Evolutionary conservation across 805 yeast genomes (phyloP), one percentile per base, ranked within the genome.

Genomic region (Candida loeiensis): DNA sequence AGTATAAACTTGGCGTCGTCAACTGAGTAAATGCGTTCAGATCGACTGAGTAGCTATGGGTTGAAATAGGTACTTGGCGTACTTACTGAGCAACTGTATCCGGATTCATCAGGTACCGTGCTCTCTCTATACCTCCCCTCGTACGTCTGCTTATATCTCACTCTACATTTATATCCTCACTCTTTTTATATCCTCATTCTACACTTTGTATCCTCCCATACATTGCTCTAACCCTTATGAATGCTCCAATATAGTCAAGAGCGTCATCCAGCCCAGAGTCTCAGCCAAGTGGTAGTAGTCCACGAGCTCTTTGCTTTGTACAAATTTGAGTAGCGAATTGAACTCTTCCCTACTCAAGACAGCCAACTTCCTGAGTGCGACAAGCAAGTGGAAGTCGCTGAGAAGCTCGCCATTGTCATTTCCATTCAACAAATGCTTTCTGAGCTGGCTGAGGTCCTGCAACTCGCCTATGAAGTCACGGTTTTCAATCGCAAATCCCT

Each of bases 241-340:
- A 30, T 66, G 71, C 41, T 68, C 72, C 36, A 68, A 44, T 18
- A 69, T 66, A 28, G 89, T 76, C 24, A 80, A 57, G 43, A 88
- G 63, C 1, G 95, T 85, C 69, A 81, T 84, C 96, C 96, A 88
- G 1, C 93, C 93, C 0, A 85, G 80, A 18, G 76, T 59, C 45
- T 82, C 80, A 17, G 82, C 61, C 37, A 83, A 63, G 39, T 66
- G 67, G 44, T 74, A 69, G 39, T 73, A 74, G 39, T 75, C 76
- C 21, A 69, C 73, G 6, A 62, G 49, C 4, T 66, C 61, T 12
- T 68, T 59, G 2, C 60, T 59, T 5, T 58, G 57, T 2, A 82
- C 82, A 18, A 74, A 76, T 14, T 67, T 59, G 2, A 75, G 54
- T 26, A 85, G 60, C 41, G 76, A 48, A 15, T 61, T 46, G 51